Evolutionary conservation across 23 red algal species (phyloP).

Genomic region (Agarophyton chilense): DNA sequence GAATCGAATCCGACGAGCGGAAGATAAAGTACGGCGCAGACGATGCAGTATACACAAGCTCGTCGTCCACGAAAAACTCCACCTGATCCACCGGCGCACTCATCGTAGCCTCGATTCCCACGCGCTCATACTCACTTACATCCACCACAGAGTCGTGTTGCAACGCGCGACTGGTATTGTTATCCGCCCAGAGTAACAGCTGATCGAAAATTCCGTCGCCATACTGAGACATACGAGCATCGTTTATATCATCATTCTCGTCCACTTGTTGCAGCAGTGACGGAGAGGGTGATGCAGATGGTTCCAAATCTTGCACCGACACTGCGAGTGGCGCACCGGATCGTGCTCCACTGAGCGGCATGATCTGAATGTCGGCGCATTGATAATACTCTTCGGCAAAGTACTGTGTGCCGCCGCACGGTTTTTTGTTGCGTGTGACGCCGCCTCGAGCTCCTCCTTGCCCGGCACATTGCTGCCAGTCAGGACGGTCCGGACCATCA

Average conservation of each 20-base stretch:
- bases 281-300: no score
- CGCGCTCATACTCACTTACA: background rate
- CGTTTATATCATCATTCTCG: no score
- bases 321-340: background rate
- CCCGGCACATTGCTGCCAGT: slow-evolving; percentile 38
- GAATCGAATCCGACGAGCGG: background rate
- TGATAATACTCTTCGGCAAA: slow-evolving; percentile 40
- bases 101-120: slow-evolving; percentile 14
- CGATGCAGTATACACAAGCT: background rate
- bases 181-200: slow-evolving; percentile 18
- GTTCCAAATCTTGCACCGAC: background rate
- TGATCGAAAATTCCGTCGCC: background rate
- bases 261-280: no score
- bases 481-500: slow-evolving; percentile 19
- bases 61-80: background rate
- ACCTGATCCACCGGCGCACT: background rate
- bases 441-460: slow-evolving; percentile 44
- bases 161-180: background rate
- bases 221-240: background rate
- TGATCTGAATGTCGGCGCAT: slow-evolving; percentile 41
- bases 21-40: background rate
- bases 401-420: background rate
- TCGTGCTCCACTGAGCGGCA: background rate
- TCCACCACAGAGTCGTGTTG: background rate
- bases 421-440: background rate